phyloP scores from a whole-genome alignment of 306 rosid species.

The Albizia julibrissin region DNA sequence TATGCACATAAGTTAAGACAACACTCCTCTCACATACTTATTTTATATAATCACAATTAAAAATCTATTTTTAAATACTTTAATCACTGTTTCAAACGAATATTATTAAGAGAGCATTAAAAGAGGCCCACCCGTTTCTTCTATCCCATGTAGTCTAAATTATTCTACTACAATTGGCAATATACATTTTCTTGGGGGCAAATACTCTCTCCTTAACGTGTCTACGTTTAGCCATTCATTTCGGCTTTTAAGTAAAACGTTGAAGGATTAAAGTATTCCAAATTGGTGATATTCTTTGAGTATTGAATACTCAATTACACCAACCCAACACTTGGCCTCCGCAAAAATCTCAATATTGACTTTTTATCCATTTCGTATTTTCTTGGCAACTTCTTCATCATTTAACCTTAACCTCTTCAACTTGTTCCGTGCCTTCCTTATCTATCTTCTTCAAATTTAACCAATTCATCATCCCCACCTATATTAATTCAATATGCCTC shows the following conservation, averaged over 20 bases:
- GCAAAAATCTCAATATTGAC: constrained; percentile 7
- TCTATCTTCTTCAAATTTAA: background rate
- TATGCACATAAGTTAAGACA: too few relatives aligned
- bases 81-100: too few relatives aligned
- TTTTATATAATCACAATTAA: too few relatives aligned
- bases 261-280: constrained; percentile 12
- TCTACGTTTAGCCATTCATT: constrained; percentile 10
- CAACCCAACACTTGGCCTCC: background rate
- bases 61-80: too few relatives aligned
- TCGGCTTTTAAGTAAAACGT: background rate
- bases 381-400: background rate
- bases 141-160: too few relatives aligned
- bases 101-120: too few relatives aligned
- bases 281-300: constrained; percentile 42
- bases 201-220: background rate
- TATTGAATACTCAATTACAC: constrained; percentile 32
- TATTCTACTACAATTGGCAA: too few relatives aligned
- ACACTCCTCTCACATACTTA: too few relatives aligned
- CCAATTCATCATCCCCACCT: background rate
- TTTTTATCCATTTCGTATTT: constrained; percentile 31
- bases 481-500: background rate
- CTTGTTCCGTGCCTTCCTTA: constrained; percentile 25
- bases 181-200: too few relatives aligned
- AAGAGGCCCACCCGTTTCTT: too few relatives aligned
- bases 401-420: background rate